Conservation (phyloP, 2,329 filamentous ascomycete genomes). For the Davidsoniella neocaledoniae region DNA sequence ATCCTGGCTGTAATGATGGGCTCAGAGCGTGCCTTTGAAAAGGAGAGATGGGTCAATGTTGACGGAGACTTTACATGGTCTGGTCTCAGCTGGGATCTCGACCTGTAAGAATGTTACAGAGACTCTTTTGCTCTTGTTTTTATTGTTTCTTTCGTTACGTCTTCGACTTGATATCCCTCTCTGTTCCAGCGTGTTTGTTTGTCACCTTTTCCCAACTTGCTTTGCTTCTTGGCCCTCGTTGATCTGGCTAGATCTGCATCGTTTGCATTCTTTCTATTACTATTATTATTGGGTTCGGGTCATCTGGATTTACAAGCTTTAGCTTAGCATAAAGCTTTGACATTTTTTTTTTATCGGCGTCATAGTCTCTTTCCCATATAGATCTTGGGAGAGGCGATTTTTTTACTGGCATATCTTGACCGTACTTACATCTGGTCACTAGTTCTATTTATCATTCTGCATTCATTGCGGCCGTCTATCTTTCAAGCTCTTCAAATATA, state of each 20-base stretch:
- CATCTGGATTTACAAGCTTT: too few relatives aligned
- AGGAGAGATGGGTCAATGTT: slow-evolving; percentile 59
- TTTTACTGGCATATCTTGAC: slow-evolving; percentile 1
- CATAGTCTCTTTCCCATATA: too few relatives aligned
- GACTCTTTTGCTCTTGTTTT: slow-evolving; percentile 4
- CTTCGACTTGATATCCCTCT: neutral
- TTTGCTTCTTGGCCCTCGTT: neutral
- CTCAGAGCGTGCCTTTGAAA: slow-evolving; percentile 50
- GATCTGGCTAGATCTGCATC: neutral
- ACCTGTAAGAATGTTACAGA: slow-evolving; percentile 5
- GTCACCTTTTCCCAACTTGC: neutral
- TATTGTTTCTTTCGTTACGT: slow-evolving; percentile 3
- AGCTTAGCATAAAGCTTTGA: neutral
- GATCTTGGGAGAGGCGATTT: neutral
- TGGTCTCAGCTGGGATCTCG: slow-evolving; percentile 22
- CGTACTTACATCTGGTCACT: too few relatives aligned
- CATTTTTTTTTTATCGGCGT: neutral
- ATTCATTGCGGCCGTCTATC: too few relatives aligned
- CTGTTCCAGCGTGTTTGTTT: neutral
- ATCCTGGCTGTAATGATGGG: slow-evolving; percentile 75
- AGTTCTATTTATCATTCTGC: too few relatives aligned
- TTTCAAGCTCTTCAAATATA: too few relatives aligned
- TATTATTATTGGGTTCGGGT: neutral
- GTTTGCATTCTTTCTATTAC: slow-evolving; percentile 2
- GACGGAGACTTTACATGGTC: slow-evolving; percentile 53